Conservation (phyloP, 345 rosid genomes). For the Reutealis trisperma region DNA sequence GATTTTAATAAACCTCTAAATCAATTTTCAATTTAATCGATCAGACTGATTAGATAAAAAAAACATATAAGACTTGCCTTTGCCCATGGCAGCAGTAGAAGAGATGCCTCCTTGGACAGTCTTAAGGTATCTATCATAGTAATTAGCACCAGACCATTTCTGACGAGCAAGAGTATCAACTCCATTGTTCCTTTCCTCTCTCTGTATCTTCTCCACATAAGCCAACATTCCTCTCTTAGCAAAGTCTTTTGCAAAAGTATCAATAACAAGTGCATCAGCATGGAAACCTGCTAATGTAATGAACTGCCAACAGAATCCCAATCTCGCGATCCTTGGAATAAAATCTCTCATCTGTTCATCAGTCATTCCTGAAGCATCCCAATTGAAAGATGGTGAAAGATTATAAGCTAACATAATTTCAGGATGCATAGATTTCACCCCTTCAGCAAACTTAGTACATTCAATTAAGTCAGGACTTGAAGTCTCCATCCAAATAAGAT, state of each 20-base stretch:
- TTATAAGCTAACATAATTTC: constrained; percentile 90
- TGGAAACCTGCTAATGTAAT: constrained; percentile 95
- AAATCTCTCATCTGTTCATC: constrained; percentile 83
- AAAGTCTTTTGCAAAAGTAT: constrained; percentile 80
- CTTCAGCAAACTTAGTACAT: constrained; percentile 73
- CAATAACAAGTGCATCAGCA: constrained; percentile 81
- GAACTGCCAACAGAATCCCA: constrained; percentile 97
- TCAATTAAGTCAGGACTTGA: constrained; percentile 77
- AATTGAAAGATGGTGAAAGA: constrained; percentile 91
- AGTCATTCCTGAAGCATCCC: constrained; percentile 95
- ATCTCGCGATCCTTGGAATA: constrained; percentile 74
- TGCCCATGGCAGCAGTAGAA: constrained; percentile 98
- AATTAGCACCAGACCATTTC: constrained; percentile 98
- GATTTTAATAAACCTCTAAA: too few species aligned
- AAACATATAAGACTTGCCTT: constrained; percentile 47
- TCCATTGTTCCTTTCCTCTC: constrained; percentile 91
- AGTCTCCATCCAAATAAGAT: constrained; percentile 94
- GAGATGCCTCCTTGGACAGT: constrained; percentile 93
- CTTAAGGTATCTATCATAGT: constrained; percentile 82
- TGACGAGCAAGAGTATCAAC: constrained; percentile 96
- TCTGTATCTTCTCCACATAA: constrained; percentile 93
- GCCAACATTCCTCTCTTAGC: constrained; percentile 90
- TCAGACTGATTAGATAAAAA: too few species aligned
- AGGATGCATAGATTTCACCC: constrained; percentile 64
- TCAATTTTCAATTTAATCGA: too few species aligned